Evolutionary conservation across 2,329 filamentous ascomycete species (phyloP).

Genomic region (Monosporascus cannonballus): DNA sequence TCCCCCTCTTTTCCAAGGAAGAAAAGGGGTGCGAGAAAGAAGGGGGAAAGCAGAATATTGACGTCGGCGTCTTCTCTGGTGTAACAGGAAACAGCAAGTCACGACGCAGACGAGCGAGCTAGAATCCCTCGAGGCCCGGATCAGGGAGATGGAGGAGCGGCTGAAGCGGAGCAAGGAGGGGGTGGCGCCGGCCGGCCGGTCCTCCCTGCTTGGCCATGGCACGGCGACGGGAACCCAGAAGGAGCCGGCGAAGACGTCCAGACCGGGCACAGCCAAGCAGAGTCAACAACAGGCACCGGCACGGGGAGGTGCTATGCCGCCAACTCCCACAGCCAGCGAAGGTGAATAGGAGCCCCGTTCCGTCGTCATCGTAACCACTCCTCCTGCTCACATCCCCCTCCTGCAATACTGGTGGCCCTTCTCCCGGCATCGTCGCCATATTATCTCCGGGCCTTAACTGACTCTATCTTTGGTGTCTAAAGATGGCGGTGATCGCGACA

Average conservation of each 20-base stretch:
- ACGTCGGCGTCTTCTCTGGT: neutral
- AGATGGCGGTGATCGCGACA: slow-evolving; percentile 38
- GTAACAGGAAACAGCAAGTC: slow-evolving; percentile 71
- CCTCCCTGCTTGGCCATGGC: slow-evolving; percentile 21
- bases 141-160: slow-evolving; percentile 79
- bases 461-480: slow-evolving; percentile 34
- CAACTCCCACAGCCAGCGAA: slow-evolving; percentile 56
- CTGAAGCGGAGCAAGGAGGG: slow-evolving; percentile 41
- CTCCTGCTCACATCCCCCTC: slow-evolving; percentile 6
- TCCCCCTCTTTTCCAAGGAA: neutral
- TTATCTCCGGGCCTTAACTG: slow-evolving; percentile 29
- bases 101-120: slow-evolving; percentile 71
- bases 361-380: slow-evolving; percentile 9
- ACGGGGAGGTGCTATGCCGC: slow-evolving; percentile 52
- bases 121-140: slow-evolving; percentile 74
- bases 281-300: slow-evolving; percentile 39
- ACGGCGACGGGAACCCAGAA: slow-evolving; percentile 21
- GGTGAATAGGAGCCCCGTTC: slow-evolving; percentile 47
- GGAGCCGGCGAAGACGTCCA: slow-evolving; percentile 30
- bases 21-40: neutral
- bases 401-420: slow-evolving; percentile 15
- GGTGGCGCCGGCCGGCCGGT: neutral
- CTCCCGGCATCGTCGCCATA: slow-evolving; percentile 23
- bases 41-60: neutral
- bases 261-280: slow-evolving; percentile 48